A percentile compares a stretch with the other conserved stretches of the same genome.
These are phyloP conservation scores for Alternaria consortialis DNA, from an alignment of 2,329 filamentous ascomycete genomes.

Conservation along the genomic window DNA sequence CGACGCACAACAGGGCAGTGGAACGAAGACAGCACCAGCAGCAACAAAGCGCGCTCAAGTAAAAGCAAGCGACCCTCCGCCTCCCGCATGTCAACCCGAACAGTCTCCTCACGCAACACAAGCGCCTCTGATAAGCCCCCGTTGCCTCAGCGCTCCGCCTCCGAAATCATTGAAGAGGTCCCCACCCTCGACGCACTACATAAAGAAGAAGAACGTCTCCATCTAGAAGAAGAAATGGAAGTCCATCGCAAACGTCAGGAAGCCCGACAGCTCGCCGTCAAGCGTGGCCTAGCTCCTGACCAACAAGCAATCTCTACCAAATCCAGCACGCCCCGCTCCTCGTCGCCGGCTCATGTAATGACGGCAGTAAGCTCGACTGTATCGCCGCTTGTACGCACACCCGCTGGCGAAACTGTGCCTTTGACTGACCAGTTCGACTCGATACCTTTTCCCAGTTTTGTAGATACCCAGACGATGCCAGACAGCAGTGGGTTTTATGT, in stretches of 20 bases:
- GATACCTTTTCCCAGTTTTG: constrained; percentile 33
- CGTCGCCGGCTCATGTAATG: constrained; percentile 26
- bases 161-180: constrained; percentile 43
- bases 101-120: constrained; percentile 58
- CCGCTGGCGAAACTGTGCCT: constrained; percentile 25
- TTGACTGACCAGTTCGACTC: constrained; percentile 2
- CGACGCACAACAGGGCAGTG: constrained; percentile 68
- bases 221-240: constrained; percentile 64
- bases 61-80: constrained; percentile 56
- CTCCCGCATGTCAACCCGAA: constrained; percentile 58
- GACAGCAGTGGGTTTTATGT: constrained; percentile 43
- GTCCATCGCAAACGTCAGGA: constrained; percentile 63
- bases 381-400: constrained; percentile 29
- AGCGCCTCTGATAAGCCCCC: constrained; percentile 32
- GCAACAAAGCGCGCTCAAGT: constrained; percentile 64
- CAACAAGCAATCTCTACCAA: constrained; percentile 12
- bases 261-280: constrained; percentile 64
- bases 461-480: constrained; percentile 41
- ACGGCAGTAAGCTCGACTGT: constrained; percentile 17
- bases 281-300: constrained; percentile 59
- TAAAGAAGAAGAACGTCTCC: constrained; percentile 65
- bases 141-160: constrained; percentile 35
- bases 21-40: constrained; percentile 75
- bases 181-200: constrained; percentile 65
- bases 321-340: constrained; percentile 19